Evolutionary conservation across 73 alveolate species (phyloP).

Genomic region (Blepharisma stoltei): DNA sequence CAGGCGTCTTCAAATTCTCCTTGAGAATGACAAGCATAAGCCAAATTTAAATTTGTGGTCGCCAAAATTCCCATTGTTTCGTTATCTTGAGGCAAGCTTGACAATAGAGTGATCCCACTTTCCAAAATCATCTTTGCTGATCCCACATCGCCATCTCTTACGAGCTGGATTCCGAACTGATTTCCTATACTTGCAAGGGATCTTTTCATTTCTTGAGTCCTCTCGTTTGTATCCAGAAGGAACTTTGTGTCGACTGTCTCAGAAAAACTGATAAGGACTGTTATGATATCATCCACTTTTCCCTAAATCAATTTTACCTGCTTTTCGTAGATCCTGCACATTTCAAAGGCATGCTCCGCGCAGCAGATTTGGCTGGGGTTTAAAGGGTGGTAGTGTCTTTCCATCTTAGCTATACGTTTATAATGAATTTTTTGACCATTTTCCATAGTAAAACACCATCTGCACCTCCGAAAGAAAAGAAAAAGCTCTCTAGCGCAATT

Average conservation of each 20-base stretch:
- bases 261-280: not conserved
- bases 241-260: constrained; percentile 27
- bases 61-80: constrained; percentile 24
- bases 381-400: constrained; percentile 29
- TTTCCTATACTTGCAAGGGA: not conserved
- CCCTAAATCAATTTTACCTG: not conserved
- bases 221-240: constrained; percentile 10
- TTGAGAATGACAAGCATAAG: not conserved
- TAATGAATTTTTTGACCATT: not conserved
- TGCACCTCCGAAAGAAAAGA: constrained; percentile 11
- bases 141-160: not conserved
- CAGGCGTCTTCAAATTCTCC: constrained; percentile 27
- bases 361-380: constrained; percentile 25
- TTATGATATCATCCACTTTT: not conserved
- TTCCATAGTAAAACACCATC: not conserved
- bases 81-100: constrained; percentile 5
- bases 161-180: not conserved
- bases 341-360: constrained; percentile 18
- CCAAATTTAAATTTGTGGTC: constrained; percentile 13
- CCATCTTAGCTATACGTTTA: not conserved
- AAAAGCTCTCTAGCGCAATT: not conserved
- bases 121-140: constrained; percentile 6
- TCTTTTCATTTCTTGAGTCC: not conserved
- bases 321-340: constrained; percentile 10
- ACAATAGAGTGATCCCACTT: not conserved